These are phyloP conservation scores for Fomitopsis betulina DNA, from an alignment of 1,284 basidiomycete genomes.

Conservation along the genomic window DNA sequence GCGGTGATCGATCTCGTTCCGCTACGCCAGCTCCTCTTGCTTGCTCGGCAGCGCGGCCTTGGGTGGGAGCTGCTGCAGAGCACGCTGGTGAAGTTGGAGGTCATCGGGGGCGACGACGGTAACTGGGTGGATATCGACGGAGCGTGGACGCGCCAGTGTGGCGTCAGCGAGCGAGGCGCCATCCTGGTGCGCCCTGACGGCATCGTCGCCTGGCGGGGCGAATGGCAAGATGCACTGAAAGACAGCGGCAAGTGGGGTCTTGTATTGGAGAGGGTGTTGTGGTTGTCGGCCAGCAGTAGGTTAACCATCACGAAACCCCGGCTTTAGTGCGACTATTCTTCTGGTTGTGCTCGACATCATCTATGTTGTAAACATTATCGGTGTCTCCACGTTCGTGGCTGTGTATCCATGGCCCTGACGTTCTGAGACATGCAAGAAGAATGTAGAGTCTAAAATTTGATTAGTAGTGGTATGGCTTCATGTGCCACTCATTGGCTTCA, in stretches of 20 bases:
- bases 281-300: neutral
- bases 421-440: no score
- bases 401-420: neutral
- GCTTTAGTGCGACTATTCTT: neutral
- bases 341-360: no score
- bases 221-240: neutral
- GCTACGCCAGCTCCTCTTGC: neutral
- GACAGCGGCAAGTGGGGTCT: neutral
- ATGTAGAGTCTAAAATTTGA: no score
- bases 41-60: neutral
- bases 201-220: neutral
- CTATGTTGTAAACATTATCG: no score
- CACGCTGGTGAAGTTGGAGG: neutral
- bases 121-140: neutral
- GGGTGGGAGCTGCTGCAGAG: constrained; percentile 1
- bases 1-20: neutral
- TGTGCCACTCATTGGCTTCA: no score
- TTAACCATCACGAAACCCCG: neutral
- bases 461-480: no score
- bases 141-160: neutral
- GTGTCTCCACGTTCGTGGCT: neutral
- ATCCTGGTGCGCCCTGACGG: neutral
- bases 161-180: neutral
- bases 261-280: neutral
- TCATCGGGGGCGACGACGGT: neutral